Base-by-base conservation (phyloP, 2,329 filamentous ascomycete genomes). In the Botrytis aclada region DNA sequence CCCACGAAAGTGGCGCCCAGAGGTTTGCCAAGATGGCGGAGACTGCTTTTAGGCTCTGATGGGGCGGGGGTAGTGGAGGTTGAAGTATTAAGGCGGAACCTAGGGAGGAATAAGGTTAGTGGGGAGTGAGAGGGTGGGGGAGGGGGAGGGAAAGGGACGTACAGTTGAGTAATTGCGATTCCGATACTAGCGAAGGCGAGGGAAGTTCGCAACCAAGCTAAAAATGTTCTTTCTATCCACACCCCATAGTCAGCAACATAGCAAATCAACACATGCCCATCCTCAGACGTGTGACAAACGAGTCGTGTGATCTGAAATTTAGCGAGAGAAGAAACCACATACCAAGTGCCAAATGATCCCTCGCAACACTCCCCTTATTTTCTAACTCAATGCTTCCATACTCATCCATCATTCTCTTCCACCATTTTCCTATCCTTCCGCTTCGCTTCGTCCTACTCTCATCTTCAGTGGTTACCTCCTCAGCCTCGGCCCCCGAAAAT, bases 181-280 rank as follows among this genome's bases (percentile, higher is more conserved):
- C 93, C 93, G 77, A 96, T 95, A 47, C 88, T 92, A 18, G 93
- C 92, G 79, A 96, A 96, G 37, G 92, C 90, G 51, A 96, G 87
- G 3, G 92, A 94, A 4, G 93, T 96, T 70, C 93, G 88, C 61
- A 96, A 86, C 93, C 93, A 96, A 71, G 93, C 93, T 45, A 96
- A 88, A 82, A 95, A 96, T 0, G 93, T 96, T 32, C 93, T 88
- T 82, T 96, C 93, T 94, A 77, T 69, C 16, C 29, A 58, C 51
- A 20, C 8, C 14, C 22, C 18, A 20, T 34, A 66, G 64, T 66
- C 34, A 69, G 62, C 39, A 62, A 58, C 29, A 4, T 39, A 41
- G 18, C 56, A 47, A 47, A 16, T 0, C 29, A 65, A 47, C 29
- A 29, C 29, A 60, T 41, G 29, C 25, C 18, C 37, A n/a, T 39